Conservation (phyloP, 192 early-diverging fungal species). For the Coemansia sp. region DNA sequence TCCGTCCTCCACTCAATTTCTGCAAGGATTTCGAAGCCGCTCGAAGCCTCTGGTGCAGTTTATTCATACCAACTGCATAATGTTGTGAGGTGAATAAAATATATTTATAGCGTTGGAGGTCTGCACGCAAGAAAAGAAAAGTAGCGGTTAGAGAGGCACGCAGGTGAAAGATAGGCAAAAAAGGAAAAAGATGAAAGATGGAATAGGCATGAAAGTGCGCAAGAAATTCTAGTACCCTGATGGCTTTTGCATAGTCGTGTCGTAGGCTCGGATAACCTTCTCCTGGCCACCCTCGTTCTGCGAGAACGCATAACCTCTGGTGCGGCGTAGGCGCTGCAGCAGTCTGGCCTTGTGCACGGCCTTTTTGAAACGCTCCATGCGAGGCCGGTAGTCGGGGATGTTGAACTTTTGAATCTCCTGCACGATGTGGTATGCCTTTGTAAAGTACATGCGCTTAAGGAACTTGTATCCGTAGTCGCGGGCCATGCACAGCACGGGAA, state of each 20-base stretch:
- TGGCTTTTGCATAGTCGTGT: conserved; percentile 70
- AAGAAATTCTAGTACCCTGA: conserved; percentile 44
- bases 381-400: conserved; percentile 95
- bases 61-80: too few species aligned
- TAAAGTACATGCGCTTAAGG: conserved; percentile 75
- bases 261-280: conserved; percentile 74
- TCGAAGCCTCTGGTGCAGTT: too few species aligned
- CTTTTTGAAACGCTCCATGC: conserved; percentile 98
- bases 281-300: conserved; percentile 96
- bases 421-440: conserved; percentile 90
- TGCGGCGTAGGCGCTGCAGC: conserved; percentile 89
- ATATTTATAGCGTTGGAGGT: too few species aligned
- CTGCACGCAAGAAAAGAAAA: too few species aligned
- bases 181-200: too few species aligned
- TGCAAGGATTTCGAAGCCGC: too few species aligned
- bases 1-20: too few species aligned
- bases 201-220: conserved; percentile 1
- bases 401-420: conserved; percentile 99
- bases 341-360: conserved; percentile 96
- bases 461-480: conserved; percentile 96
- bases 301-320: conserved; percentile 95
- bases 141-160: too few species aligned
- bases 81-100: too few species aligned
- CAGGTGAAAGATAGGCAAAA: background rate
- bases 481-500: conserved; percentile 82